Evolutionary conservation across 768 basidiomycete genomes (phyloP), one percentile per base, ranked within the genome.

Genomic region (Mycena crocata): DNA sequence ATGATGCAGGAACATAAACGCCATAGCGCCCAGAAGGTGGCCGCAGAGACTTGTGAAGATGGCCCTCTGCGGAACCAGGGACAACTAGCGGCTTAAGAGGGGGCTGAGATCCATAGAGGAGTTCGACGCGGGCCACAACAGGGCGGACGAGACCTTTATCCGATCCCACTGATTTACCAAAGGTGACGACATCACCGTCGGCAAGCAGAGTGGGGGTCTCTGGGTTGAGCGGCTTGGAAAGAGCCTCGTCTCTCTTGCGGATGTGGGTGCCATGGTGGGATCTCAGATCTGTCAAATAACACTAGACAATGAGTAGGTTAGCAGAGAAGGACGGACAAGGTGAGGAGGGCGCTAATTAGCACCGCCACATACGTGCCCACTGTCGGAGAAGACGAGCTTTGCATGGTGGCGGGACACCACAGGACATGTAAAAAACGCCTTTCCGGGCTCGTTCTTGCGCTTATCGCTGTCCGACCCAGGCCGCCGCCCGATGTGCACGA

Each of bases 211-310:
- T 85, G 31, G 90, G 85, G 9, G 83, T 80, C 70, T 90, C 88
- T 17, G 90, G 81, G 48, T 80, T 78, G 24, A 94, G 79, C 64
- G 74, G 80, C 72, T 74, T 86, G 1, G 87, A 81, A 13, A 81
- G 70, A 1, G 78, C 66, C 52, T 91, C 89, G 34, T 83, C 85
- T 39, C 81, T 76, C 69, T 85, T 86, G 66, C 84, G 81, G 57
- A 94, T 74, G 69, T 91, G 86, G 0, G 92, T 94, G 3, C 93
- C 93, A 74, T 94, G 93, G 70, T 93, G 92, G 1, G 92, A 93
- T 59, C 83, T 79, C 21, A 89, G 80, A 81, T 94, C 93, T 67
- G 87, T 85, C 74, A 93, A 77, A 72, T 89, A 91, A 14, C 86
- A 89, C 93, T 93, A n/a, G 50, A 35, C 34, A 32, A 31, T 28